These are phyloP conservation scores for Lathyrus tuberosus DNA, from an alignment of 306 rosid species.

Conservation along the genomic window DNA sequence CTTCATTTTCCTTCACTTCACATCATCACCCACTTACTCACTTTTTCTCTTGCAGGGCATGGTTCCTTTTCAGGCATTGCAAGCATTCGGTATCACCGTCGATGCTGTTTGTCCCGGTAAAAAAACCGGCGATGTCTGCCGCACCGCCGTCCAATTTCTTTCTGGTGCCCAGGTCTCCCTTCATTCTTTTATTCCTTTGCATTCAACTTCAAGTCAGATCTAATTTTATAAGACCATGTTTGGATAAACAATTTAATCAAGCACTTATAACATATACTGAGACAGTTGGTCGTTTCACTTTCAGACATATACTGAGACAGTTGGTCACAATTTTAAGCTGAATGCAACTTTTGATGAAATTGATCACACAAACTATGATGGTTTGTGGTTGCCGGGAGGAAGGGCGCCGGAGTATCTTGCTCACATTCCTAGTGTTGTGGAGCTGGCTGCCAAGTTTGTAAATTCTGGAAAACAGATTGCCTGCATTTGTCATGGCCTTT, in stretches of 20 bases:
- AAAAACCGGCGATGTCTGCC: conserved; percentile 76
- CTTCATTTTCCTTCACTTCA: not conserved
- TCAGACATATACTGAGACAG: conserved; percentile 67
- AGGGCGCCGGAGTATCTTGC: conserved; percentile 95
- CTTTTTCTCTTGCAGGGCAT: conserved; percentile 55
- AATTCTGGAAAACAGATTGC: conserved; percentile 65
- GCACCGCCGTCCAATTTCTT: conserved; percentile 60
- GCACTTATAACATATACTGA: not conserved
- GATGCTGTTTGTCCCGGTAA: conserved; percentile 87
- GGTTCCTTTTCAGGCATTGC: conserved; percentile 88
- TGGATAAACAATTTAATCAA: not conserved
- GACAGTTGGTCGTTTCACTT: conserved; percentile 43
- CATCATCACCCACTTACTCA: conserved; percentile 8
- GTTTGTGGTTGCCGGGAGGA: conserved; percentile 84
- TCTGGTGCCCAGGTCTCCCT: conserved; percentile 61
- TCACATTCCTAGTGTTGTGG: conserved; percentile 51
- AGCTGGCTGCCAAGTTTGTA: conserved; percentile 57
- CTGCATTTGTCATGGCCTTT: conserved; percentile 73
- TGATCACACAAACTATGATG: conserved; percentile 64
- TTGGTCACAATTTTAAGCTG: conserved; percentile 82
- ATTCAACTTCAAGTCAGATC: not conserved
- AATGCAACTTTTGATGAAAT: conserved; percentile 84
- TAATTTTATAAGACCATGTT: not conserved
- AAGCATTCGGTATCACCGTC: conserved; percentile 71
- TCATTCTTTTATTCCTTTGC: not conserved